These are phyloP conservation scores for Nothomitra cinnamomea DNA, from an alignment of 2,329 filamentous ascomycete species.

Conservation along the genomic window DNA sequence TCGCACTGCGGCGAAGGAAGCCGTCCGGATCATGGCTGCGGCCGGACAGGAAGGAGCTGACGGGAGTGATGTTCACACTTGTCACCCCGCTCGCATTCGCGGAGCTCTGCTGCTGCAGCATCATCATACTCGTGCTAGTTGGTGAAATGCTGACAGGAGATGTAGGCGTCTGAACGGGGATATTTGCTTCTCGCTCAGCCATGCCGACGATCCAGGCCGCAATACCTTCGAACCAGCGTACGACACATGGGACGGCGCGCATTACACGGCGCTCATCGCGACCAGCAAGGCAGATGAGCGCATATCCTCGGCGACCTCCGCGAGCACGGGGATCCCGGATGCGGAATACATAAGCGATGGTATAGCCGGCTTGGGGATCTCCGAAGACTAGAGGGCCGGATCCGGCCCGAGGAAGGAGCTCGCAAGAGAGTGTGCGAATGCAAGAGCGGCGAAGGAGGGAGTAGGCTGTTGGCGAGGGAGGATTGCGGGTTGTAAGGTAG, in stretches of 20 bases:
- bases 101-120: neutral
- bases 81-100: conserved; percentile 17
- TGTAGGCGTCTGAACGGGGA: neutral
- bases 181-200: conserved; percentile 18
- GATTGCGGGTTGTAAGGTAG: conserved; percentile 40
- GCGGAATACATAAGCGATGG: conserved; percentile 41
- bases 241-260: conserved; percentile 30
- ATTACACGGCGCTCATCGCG: conserved; percentile 31
- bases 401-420: conserved; percentile 37
- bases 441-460: conserved; percentile 38
- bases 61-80: conserved; percentile 24
- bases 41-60: conserved; percentile 40
- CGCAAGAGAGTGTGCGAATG: conserved; percentile 39
- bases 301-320: conserved; percentile 38
- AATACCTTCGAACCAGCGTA: conserved; percentile 36
- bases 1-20: conserved; percentile 27
- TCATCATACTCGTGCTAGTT: neutral
- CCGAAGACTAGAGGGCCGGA: conserved; percentile 42
- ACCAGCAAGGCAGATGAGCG: conserved; percentile 37
- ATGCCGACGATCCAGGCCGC: conserved; percentile 32
- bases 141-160: neutral
- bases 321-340: conserved; percentile 40
- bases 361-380: conserved; percentile 37
- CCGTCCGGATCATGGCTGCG: conserved; percentile 38
- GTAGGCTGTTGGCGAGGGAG: conserved; percentile 34